Conservation (phyloP, 352 stramenopile species). For the Phytophthora pseudosyringae region DNA sequence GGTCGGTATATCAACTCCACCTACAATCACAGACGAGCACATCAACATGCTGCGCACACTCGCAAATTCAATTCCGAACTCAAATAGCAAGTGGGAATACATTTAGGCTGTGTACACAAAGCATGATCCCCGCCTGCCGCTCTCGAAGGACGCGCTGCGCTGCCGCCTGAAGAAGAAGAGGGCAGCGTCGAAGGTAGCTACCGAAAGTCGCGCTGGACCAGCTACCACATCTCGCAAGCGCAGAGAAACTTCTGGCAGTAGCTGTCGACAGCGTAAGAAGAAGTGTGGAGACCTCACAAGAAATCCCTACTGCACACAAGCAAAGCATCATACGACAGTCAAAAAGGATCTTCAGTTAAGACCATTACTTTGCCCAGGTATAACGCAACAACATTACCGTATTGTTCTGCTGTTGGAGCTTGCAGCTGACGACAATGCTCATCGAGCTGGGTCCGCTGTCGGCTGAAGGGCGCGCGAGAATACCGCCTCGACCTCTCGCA, state of each 20-base stretch:
- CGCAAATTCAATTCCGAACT: not conserved
- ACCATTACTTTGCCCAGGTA: too few relatives aligned
- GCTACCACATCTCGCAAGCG: not conserved
- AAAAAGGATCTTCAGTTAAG: too few relatives aligned
- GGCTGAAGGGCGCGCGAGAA: too few relatives aligned
- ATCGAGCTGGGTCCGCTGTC: too few relatives aligned
- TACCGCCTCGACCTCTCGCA: too few relatives aligned
- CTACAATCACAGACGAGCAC: not conserved
- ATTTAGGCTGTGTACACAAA: not conserved
- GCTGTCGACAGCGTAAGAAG: not conserved
- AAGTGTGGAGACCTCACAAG: not conserved
- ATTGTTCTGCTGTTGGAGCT: too few relatives aligned
- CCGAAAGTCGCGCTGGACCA: not conserved
- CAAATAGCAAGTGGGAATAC: not conserved
- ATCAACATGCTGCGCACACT: not conserved
- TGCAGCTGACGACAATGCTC: too few relatives aligned
- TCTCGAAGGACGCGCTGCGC: not conserved
- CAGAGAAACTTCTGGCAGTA: not conserved
- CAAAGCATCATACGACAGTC: not conserved
- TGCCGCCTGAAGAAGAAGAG: not conserved
- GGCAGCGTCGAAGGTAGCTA: not conserved
- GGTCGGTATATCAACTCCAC: too few relatives aligned
- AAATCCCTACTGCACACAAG: not conserved
- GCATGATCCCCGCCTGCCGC: not conserved
- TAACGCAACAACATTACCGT: too few relatives aligned